Conservation (phyloP, 2,329 filamentous ascomycete genomes). For the Fusarium papillatum region DNA sequence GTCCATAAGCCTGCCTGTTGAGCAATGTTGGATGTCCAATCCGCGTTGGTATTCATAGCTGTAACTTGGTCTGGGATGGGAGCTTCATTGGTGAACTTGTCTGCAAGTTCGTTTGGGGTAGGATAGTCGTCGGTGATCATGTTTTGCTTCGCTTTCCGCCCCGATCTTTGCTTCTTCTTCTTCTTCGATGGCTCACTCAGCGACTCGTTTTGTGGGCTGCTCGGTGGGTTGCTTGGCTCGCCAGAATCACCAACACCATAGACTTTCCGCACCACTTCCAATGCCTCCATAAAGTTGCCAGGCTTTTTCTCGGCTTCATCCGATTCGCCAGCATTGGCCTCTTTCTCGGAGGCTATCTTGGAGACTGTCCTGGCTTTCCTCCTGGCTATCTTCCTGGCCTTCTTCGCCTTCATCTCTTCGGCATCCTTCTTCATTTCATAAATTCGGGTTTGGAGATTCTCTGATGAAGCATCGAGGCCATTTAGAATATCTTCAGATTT, state of each 20-base stretch:
- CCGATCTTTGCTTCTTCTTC: constrained; percentile 5
- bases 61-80: background rate
- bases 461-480: background rate
- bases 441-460: background rate
- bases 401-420: background rate
- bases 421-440: constrained; percentile 1
- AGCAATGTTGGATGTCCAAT: background rate
- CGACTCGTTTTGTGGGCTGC: background rate
- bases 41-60: background rate
- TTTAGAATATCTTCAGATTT: background rate
- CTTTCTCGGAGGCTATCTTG: background rate
- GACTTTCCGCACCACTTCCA: constrained; percentile 41
- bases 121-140: background rate
- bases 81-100: background rate
- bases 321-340: background rate
- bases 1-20: constrained; percentile 42
- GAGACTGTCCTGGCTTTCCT: background rate
- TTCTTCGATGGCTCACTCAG: background rate
- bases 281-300: constrained; percentile 36
- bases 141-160: background rate
- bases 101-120: background rate
- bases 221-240: constrained; percentile 1
- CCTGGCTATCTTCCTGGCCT: background rate
- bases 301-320: background rate
- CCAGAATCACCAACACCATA: constrained; percentile 34